Conservation (phyloP, 169 alveolate genomes). For the Plasmodium relictum region DNA sequence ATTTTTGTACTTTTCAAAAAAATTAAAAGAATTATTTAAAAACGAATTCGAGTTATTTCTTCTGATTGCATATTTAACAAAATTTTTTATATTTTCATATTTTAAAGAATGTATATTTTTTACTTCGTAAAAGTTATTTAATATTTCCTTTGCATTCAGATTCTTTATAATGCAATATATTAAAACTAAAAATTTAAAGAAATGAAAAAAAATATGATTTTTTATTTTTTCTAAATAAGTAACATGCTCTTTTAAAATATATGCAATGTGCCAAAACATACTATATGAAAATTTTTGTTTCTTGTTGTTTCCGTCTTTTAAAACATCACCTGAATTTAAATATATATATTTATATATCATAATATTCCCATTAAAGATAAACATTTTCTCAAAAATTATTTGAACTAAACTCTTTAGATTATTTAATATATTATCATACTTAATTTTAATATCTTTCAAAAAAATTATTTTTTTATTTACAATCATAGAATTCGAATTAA, state of each 20-base stretch:
- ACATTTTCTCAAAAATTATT: slow-evolving; percentile 61
- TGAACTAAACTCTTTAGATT: slow-evolving; percentile 31
- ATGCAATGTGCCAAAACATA: slow-evolving; percentile 74
- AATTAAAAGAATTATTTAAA: background rate
- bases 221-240: slow-evolving; percentile 57
- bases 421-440: slow-evolving; percentile 32
- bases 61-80: slow-evolving; percentile 17
- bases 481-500: background rate
- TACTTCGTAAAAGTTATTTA: slow-evolving; percentile 20
- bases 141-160: slow-evolving; percentile 20
- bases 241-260: slow-evolving; percentile 38
- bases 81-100: slow-evolving; percentile 40
- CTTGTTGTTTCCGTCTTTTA: background rate
- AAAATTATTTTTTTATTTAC: slow-evolving; percentile 22
- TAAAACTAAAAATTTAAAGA: slow-evolving; percentile 53
- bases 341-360: slow-evolving; percentile 57
- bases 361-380: slow-evolving; percentile 28
- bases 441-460: slow-evolving; percentile 54
- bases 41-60: background rate
- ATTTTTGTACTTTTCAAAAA: slow-evolving; percentile 27
- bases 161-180: slow-evolving; percentile 49
- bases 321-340: slow-evolving; percentile 10
- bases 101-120: slow-evolving; percentile 19
- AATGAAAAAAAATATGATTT: slow-evolving; percentile 30
- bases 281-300: slow-evolving; percentile 44